Evolutionary conservation across 2,329 filamentous ascomycete genomes (phyloP).

Genomic region (Ilyonectria sp.): DNA sequence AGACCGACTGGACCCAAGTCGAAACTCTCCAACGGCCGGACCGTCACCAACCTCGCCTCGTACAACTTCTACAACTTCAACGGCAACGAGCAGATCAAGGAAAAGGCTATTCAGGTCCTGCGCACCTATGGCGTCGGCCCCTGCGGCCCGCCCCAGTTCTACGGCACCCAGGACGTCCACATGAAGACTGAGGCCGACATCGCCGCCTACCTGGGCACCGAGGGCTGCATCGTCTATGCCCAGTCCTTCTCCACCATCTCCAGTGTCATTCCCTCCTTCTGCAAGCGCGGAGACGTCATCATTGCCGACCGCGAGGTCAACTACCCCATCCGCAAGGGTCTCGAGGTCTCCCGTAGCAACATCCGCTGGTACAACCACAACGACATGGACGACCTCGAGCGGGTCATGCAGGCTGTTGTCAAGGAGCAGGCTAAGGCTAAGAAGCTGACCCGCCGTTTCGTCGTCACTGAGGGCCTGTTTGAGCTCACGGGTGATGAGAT

Average conservation of each 20-base stretch:
- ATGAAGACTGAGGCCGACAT: constrained; percentile 97
- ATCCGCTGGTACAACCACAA: constrained; percentile 97
- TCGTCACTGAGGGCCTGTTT: constrained; percentile 95
- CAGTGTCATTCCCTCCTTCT: constrained; percentile 97
- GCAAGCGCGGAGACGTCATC: constrained; percentile 97
- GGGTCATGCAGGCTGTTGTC: constrained; percentile 85
- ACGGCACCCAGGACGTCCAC: constrained; percentile 98
- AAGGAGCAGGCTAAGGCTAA: constrained; percentile 89
- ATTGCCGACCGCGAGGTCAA: constrained; percentile 95
- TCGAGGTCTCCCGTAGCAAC: constrained; percentile 92
- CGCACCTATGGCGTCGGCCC: constrained; percentile 97
- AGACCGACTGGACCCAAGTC: constrained; percentile 92
- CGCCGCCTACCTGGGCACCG: constrained; percentile 88
- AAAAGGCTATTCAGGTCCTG: constrained; percentile 94
- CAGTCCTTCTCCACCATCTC: constrained; percentile 97
- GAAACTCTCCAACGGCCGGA: constrained; percentile 89
- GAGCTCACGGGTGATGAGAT: constrained; percentile 90
- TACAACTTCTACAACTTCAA: constrained; percentile 99
- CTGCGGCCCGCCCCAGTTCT: constrained; percentile 97
- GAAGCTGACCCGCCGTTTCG: constrained; percentile 91
- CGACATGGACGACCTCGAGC: constrained; percentile 93
- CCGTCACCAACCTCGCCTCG: constrained; percentile 92
- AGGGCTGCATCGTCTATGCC: constrained; percentile 93
- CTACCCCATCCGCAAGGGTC: constrained; percentile 92
- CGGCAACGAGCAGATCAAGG: constrained; percentile 90